Base-by-base conservation (phyloP, 352 stramenopile species). In the Elongisporangium senticosum region DNA sequence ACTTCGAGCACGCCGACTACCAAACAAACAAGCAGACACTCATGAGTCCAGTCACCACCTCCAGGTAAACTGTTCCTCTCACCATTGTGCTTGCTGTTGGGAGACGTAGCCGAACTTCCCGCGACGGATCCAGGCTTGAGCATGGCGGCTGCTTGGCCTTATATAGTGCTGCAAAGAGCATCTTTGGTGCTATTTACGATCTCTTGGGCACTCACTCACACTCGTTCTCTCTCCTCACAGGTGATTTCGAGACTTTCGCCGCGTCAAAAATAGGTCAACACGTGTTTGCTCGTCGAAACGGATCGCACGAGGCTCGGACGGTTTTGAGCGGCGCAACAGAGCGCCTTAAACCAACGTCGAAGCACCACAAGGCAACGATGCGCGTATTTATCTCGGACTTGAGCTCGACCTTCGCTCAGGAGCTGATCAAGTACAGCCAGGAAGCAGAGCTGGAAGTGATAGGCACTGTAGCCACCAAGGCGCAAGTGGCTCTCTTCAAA, bases 351-450 rank as follows among this genome's bases (percentile, higher is more conserved):
- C 19, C n/a, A 26, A 26, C 24, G 33, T 22, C 15, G 11, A 33
- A 37, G 26, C 48, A 23, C 17, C 37, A 13, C 19, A 43, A 11
- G 21, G n/a, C 28, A 63, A 7, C 19, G 13, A 90, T 89, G 82
- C 79, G 79, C 50, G 73, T 93, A 58, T 91, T 93, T 67, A 75
- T 93, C 64, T 72, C 77, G 14, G 77, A 90, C 53, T 63, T 93
- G 53, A 69, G 75, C 26, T 86, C 79, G 23, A 84, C 80, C 24
- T 59, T 93, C 15, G 72, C 72, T 14, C 55, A 66, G 0, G 74
- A 89, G 56, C 68, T 91, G 40, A 65, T 68, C 14, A 71, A 70
- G 19, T 72, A 79, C 58, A 73, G 83, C 33, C 77, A 87, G 57
- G 76, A 87, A 62, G 76, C 67, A 3, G 75, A 83, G n/a, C 67